Conservation (phyloP, 805 yeast genomes). For the Nakazawaea peltata region DNA sequence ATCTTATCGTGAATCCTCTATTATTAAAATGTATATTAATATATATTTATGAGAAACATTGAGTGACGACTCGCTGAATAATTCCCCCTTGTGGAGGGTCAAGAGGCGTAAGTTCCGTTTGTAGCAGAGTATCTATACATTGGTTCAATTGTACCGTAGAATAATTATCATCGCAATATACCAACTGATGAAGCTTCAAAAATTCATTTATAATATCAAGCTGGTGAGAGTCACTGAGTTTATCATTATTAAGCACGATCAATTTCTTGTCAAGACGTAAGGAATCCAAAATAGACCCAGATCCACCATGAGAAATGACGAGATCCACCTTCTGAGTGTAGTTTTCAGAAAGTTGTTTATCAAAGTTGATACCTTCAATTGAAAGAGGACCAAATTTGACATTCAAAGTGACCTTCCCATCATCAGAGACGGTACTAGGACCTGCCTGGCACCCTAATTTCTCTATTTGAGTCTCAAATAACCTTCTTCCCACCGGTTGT, state of each 20-base stretch:
- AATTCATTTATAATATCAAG: slow-evolving; percentile 37
- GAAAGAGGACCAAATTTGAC: slow-evolving; percentile 10
- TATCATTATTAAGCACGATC: slow-evolving; percentile 62
- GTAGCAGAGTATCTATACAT: slow-evolving; percentile 1
- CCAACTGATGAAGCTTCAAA: slow-evolving; percentile 1
- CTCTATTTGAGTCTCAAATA: slow-evolving; percentile 1
- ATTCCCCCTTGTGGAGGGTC: slow-evolving; percentile 3
- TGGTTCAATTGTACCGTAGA: not conserved
- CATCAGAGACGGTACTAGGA: too few species aligned
- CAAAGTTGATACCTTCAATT: slow-evolving; percentile 40
- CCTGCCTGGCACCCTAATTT: too few species aligned
- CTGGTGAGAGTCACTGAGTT: slow-evolving; percentile 86
- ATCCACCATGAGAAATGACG: slow-evolving; percentile 83
- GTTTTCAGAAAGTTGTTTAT: slow-evolving; percentile 27
- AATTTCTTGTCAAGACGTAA: slow-evolving; percentile 47
- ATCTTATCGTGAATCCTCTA: too few species aligned
- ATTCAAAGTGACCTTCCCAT: slow-evolving; percentile 1
- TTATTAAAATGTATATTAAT: too few species aligned
- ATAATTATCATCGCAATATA: slow-evolving; percentile 6
- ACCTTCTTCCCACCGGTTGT: too few species aligned
- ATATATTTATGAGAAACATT: not conserved
- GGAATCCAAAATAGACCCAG: slow-evolving; percentile 86
- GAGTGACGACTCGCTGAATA: slow-evolving; percentile 4
- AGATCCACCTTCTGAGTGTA: slow-evolving; percentile 41
- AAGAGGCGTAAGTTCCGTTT: not conserved